Evolutionary conservation across 768 basidiomycete genomes (phyloP).

Genomic region (Termitomyces sp.): DNA sequence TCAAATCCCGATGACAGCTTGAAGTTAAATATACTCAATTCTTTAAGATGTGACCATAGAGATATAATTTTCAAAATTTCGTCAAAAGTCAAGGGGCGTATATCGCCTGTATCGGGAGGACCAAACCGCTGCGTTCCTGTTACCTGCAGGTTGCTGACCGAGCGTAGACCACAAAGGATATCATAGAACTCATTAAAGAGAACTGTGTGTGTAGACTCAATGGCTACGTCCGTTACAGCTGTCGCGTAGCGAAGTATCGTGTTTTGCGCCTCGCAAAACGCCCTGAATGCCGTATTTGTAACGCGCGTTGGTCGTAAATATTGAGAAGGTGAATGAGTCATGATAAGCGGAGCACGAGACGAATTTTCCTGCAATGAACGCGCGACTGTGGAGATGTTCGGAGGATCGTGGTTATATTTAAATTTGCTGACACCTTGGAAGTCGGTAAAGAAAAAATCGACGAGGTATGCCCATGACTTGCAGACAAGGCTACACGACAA

Average conservation of each 20-base stretch:
- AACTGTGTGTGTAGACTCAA: slow-evolving; percentile 1
- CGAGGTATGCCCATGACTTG: slow-evolving; percentile 5
- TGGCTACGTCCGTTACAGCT: neutral
- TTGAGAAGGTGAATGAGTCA: neutral
- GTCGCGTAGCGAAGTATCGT: slow-evolving; percentile 1
- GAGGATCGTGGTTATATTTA: neutral
- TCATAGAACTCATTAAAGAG: slow-evolving; percentile 1
- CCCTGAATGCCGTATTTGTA: neutral
- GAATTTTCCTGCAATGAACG: neutral
- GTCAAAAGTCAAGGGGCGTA: slow-evolving; percentile 1
- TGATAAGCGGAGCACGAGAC: neutral
- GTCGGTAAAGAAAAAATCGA: slow-evolving; percentile 7
- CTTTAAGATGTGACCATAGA: slow-evolving; percentile 3
- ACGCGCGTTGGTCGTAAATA: slow-evolving; percentile 1
- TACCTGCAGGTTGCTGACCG: neutral
- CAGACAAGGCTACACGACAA: slow-evolving; percentile 7
- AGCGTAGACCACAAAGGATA: neutral
- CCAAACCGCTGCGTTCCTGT: neutral
- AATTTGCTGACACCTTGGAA: neutral
- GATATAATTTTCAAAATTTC: slow-evolving; percentile 2
- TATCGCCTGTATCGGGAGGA: neutral
- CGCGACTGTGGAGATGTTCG: slow-evolving; percentile 1
- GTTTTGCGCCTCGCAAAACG: slow-evolving; percentile 7
- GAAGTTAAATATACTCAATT: neutral
- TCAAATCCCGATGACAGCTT: neutral